Conservation (phyloP, 2,329 filamentous ascomycete genomes). For the Diaporthe destruens region DNA sequence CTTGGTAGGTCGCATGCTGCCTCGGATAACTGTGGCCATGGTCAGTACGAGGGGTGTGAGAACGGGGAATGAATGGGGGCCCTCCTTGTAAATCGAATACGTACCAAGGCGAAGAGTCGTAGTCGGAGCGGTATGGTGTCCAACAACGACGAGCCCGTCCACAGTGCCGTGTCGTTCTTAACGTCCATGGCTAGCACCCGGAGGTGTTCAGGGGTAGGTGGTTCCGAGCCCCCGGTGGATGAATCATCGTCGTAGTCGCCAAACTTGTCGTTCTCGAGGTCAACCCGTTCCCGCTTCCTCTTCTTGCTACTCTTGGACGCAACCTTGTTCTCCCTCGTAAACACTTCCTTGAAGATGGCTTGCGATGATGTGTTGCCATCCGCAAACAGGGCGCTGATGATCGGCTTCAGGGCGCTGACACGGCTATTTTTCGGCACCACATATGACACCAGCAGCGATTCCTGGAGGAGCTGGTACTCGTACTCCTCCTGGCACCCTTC, state of each 20-base stretch:
- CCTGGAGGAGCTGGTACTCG: constrained; percentile 54
- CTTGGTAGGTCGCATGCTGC: constrained; percentile 60
- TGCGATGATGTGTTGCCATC: constrained; percentile 68
- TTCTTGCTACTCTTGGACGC: constrained; percentile 60
- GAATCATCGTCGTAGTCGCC: constrained; percentile 70
- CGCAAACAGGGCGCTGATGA: constrained; percentile 76
- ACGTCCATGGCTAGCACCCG: constrained; percentile 52
- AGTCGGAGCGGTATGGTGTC: constrained; percentile 73
- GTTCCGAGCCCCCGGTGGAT: constrained; percentile 61
- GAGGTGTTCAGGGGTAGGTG: constrained; percentile 58
- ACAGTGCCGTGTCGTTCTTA: constrained; percentile 26
- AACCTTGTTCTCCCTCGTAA: constrained; percentile 72
- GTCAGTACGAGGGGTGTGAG: constrained; percentile 42
- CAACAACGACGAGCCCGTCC: constrained; percentile 53
- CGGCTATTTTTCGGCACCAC: constrained; percentile 57
- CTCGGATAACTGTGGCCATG: constrained; percentile 55
- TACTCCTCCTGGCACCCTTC: constrained; percentile 44
- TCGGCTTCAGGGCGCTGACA: constrained; percentile 62
- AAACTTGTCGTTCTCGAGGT: constrained; percentile 71
- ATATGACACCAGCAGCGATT: constrained; percentile 74
- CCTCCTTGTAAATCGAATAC: constrained; percentile 40
- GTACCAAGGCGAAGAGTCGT: constrained; percentile 70
- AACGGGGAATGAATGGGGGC: background rate
- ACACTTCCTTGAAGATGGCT: constrained; percentile 74
- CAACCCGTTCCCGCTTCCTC: constrained; percentile 63